Evolutionary conservation across 1,284 basidiomycete species (phyloP), one percentile per base, ranked within the genome.

Genomic region (Erythrobasidium hasegawianum): DNA sequence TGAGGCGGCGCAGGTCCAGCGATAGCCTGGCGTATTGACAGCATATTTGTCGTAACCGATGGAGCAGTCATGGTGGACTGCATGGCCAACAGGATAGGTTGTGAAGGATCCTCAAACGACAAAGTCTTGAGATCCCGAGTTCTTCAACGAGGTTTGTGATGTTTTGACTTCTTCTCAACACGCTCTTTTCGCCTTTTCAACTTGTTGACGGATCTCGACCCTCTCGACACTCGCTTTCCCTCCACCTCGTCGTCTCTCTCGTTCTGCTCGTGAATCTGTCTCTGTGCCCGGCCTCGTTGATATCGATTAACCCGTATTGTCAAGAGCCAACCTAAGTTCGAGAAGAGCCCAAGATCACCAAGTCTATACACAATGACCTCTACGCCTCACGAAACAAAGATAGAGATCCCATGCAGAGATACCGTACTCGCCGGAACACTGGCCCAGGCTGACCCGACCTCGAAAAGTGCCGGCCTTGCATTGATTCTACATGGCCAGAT

Each of bases 11-110:
- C 26, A n/a, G 62, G 62, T n/a, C 62, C 62, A 50, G 62, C 55
- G 38, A 65, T 65, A 10, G 62, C 55, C 47, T 65, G 62, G n/a
- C 49, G 41, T 54, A 65, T 65, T 4, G 62, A 65, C 55, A 65
- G 53, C 50, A 65, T 55, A 56, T 56, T 58, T 26, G 39, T 52
- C 45, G 62, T 27, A 18, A 16, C 20, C 33, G 47, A 11, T 24
- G 50, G 18, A 33, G 33, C 22, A 24, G n/a, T 47, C 4, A 33
- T 5, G 33, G 45, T 47, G n/a, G n/a, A n/a, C 8, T 47, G 45
- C 14, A 24, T 18, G 45, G n/a, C 16, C 45, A 14, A 47, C 45
- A 47, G 5, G 45, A 24, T 24, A n/a, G n/a, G n/a, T n/a, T n/a
- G n/a, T n/a, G n/a, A n/a, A n/a, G n/a, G n/a, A n/a, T n/a, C n/a